Base-by-base conservation (phyloP, 352 stramenopile genomes). In the Phytophthora tentaculata region DNA sequence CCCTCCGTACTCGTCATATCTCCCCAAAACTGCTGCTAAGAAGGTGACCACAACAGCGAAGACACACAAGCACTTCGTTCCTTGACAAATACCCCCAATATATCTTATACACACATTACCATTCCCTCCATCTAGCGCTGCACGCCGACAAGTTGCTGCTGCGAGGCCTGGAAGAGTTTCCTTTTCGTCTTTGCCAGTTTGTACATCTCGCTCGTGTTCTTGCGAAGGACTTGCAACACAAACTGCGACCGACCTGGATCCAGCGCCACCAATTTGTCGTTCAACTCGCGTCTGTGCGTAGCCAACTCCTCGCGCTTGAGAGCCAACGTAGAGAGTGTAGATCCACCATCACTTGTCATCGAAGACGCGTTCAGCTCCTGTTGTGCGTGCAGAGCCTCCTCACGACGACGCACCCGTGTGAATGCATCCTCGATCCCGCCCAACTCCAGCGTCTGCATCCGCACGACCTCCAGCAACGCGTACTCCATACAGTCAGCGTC, bases 401-500 rank as follows among this genome's bases (percentile, higher is more conserved):
- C 84, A 23, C 82, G 84, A 58, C 64, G 29, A 0, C 73, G 75
- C 19, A 95, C 61, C 20, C 87, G 84, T 22, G 63, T 55, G 61
- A 94, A 95, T 5, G 81, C 79, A 50, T 91, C 82, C 60, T 95
- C 87, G 37, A 95, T 90, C 13, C 80, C 82, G 2, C 82, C 84
- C 13, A 95, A 56, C 24, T 94, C 79, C 20, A 93, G 69, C 48
- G 81, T 91, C 68, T 94, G 85, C 87, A 93, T 95, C 53, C 87
- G 84, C 9, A 91, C 83, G 48, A 90, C 73, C 59, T 95, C 87
- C 19, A 92, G 63, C 35, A 94, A 59, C 14, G 87, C 87, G 51
- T 93, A 93, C 63, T 95, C 87, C 77, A 90, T 92, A 51, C 85
- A 91, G 59, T 94, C 83, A 9, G 85, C 85, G 37, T 91, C 79